Evolutionary conservation across 1,139 yeast genomes (phyloP), one percentile per base, ranked within the genome.

Genomic region (Hansenula anomala): DNA sequence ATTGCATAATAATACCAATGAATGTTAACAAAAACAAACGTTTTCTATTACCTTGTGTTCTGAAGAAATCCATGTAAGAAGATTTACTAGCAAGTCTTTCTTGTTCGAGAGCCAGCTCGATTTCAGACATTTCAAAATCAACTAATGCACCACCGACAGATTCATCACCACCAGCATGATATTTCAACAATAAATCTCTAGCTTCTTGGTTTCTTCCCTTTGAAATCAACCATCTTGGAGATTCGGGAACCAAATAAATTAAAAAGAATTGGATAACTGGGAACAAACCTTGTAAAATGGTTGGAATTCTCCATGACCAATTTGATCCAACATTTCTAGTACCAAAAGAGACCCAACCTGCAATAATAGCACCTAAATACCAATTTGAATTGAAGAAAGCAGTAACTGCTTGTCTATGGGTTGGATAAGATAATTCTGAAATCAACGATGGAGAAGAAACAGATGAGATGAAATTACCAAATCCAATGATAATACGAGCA

Each of bases 201-300:
- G 92, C 94, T 44, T 73, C 74, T 12, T 70, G 83, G 40, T 73
- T 63, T 42, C 64, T 63, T 41, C 71, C 78, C 40, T 61, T 67
- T 39, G 79, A 74, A 43, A 81, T 71, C 57, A 73, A 71, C 63
- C 64, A 85, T 66, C 95, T 75, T 51, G 95, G 92, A 30, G 92
- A 79, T 62, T 85, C 95, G 40, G 95, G 95, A 57, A 71, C 58
- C 9, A 60, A 43, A 38, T 53, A 60, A 9, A 49, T 50, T 45
- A 69, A 58, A 2, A 75, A 68, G 13, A 46, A 33, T 46, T 64
- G 71, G 19, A 66, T n/a, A 6, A 59, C 14, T 14, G 76, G 72
- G 49, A 64, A 55, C 25, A 57, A 49, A 31, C 62, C 67, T 54
- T 72, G 73, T 33, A 67, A 28, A 40, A 63, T 52, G 9, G 70